phyloP scores from a whole-genome alignment of 176 grass and related monocot genomes.

The barley (Hordeum vulgare) region DNA sequence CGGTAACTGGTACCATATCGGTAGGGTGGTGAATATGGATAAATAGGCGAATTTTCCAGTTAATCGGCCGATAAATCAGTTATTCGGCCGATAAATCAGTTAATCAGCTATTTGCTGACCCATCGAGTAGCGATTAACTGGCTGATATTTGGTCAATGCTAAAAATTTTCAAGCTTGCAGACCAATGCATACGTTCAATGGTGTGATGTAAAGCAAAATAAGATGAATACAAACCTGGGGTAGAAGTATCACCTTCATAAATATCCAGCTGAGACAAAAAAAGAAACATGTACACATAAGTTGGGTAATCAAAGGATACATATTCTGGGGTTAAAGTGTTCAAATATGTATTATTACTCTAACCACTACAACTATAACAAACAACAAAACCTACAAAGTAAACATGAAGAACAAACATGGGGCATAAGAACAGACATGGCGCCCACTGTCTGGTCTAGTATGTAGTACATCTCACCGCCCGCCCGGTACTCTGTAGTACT shows the following conservation, averaged over 20 bases:
- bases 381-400: background rate
- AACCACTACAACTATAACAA: background rate
- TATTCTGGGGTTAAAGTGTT: background rate
- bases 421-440: too few relatives aligned
- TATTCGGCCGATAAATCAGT: too few relatives aligned
- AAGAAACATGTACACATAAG: background rate
- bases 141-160: too few relatives aligned
- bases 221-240: conserved; percentile 54
- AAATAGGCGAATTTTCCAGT: too few relatives aligned
- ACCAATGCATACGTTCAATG: background rate
- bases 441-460: too few relatives aligned
- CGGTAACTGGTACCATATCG: too few relatives aligned
- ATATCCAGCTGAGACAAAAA: conserved; percentile 70
- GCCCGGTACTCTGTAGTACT: too few relatives aligned
- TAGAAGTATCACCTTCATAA: conserved; percentile 57
- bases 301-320: background rate
- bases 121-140: too few relatives aligned
- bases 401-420: background rate
- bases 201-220: background rate
- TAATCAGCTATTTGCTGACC: too few relatives aligned
- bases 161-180: background rate
- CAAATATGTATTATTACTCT: conserved; percentile 4
- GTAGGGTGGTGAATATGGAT: too few relatives aligned
- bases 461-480: too few relatives aligned
- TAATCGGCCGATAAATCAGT: too few relatives aligned